Conservation (phyloP, 2,329 filamentous ascomycete genomes). For the Lomentospora prolificans region DNA sequence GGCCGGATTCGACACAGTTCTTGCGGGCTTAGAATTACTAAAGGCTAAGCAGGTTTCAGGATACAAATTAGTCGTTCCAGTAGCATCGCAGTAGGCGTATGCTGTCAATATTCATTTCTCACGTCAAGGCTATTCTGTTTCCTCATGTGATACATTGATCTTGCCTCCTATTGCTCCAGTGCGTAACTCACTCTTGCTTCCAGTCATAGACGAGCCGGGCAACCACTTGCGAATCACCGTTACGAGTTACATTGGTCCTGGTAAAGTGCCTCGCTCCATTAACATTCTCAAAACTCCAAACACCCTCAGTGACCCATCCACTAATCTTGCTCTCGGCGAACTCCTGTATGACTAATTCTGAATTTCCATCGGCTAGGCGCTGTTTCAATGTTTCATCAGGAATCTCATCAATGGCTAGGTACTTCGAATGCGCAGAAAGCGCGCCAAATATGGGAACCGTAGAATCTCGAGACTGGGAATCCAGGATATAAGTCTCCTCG, state of each 20-base stretch:
- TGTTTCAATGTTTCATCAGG: neutral
- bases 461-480: neutral
- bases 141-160: too few species aligned
- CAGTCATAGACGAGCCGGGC: neutral
- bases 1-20: conserved; percentile 1
- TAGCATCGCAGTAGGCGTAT: neutral
- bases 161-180: too few species aligned
- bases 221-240: neutral
- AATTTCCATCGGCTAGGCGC: conserved; percentile 3
- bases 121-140: too few species aligned
- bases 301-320: neutral
- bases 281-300: neutral
- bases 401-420: neutral
- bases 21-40: neutral
- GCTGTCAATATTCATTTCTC: neutral
- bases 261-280: neutral
- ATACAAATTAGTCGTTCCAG: conserved; percentile 2
- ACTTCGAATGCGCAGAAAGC: neutral
- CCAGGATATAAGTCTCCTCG: neutral
- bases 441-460: neutral
- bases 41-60: conserved; percentile 6
- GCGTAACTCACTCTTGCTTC: neutral
- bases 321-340: neutral
- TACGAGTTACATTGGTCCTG: neutral
- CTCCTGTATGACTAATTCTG: neutral